Evolutionary conservation across 2,329 filamentous ascomycete genomes (phyloP), one percentile per base, ranked within the genome.

Genomic region (Lasiodiplodia citricola): DNA sequence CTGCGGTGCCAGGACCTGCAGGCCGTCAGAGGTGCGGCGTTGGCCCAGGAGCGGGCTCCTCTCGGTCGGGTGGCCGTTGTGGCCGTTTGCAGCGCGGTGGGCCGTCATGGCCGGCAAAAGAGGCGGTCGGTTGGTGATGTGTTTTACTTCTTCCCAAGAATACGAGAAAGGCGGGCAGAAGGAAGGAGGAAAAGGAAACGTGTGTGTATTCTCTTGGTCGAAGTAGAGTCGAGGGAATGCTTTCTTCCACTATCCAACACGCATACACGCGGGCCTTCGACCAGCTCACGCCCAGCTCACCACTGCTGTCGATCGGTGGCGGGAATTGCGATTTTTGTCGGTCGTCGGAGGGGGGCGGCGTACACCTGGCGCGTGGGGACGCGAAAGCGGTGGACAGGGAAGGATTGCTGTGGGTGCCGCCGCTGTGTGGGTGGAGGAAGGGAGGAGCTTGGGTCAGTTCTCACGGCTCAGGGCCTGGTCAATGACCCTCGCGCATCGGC

Each of bases 41-140:
- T 85, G 79, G 67, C 38, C 35, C 47, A 86, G 79, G 67, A 86
- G 76, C 57, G 83, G 83, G 69, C 83, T 83, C 13, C 78, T 83
- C 74, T 86, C 84, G 25, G 78, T 72, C n/a, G 75, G 81, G 31
- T 10, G 69, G 83, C 16, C 41, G 41, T 83, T 18, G 78, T 72
- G 23, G 74, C 84, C 25, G 78, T 72, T 35, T 73, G 63, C 31
- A 35, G 31, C 52, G 54, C 18, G 41, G 44, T 31, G 18, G 41
- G 41, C 41, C 50, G 63, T 44, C 54, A 62, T 69, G 62, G 60
- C 54, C 57, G 55, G 31, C 2, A 25, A 21, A 28, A n/a, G 8
- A 5, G 28, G 47, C 2, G 28, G 62, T 37, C 16, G 55, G 28
- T n/a, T 35, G 25, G 23, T 18, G 16, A 10, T 35, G 25, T 41